Evolutionary conservation across 1,139 yeast species (phyloP), one percentile per base, ranked within the genome.

Genomic region (Saccharomycopsis crataegensis): DNA sequence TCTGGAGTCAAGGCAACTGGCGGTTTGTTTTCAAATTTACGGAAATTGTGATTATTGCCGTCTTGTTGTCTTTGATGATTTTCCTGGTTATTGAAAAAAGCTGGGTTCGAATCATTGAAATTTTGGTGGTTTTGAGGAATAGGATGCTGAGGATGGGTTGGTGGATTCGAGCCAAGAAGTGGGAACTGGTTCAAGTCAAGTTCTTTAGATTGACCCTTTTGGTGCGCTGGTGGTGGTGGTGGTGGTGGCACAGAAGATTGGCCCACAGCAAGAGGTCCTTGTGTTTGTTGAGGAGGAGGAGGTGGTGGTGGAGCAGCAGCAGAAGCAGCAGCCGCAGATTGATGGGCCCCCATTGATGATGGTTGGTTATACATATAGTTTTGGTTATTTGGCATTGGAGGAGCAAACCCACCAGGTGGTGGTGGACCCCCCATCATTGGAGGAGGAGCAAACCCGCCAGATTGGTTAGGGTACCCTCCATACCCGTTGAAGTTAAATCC

Each of bases 111-210:
- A n/a, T 50, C 40, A 41, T 49, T 48, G 42, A 44, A 49, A 49
- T 57, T 58, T 14, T 49, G 59, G 22, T 57, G 61, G 45, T 59
- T 59, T 31, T 57, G 60, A 31, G 48, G 52, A 37, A 58, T 58
- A 14, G 42, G 11, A 43, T 51, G 54, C 38, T 49, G 52, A 4
- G 53, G 49, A 11, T 42, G 53, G 7, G 47, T 54, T 6, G 69
- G 62, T 32, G 65, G 73, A 61, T 74, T 76, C 8, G 79, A 67
- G 0, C 81, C 81, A 57, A 77, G 70, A 14, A 76, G 77, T 3
- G 82, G 82, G 62, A 77, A 77, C 54, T 75, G 76, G 8, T 78
- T 71, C 54, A 73, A 66, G 59, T 77, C 78, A 4, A 70, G 74
- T 57, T 66, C 69, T 32, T 50, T 46, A 55, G 59, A 34, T 22